These are phyloP conservation scores for Aureobasidium pullulans DNA, from an alignment of 2,329 filamentous ascomycete species.

Conservation along the genomic window DNA sequence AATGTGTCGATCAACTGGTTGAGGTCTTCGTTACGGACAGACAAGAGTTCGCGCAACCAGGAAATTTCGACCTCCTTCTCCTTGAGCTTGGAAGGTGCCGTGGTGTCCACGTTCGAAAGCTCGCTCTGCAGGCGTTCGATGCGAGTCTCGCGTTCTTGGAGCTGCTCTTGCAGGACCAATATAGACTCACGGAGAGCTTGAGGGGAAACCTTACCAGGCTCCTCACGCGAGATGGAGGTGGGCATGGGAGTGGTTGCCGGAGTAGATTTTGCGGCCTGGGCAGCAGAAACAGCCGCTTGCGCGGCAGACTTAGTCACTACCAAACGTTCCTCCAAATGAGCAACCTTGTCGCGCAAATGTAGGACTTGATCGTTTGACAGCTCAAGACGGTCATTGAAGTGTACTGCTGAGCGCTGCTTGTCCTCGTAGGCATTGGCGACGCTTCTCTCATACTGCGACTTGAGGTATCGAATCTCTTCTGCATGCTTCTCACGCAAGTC, in stretches of 20 bases:
- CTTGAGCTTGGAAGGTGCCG: slow-evolving; percentile 73
- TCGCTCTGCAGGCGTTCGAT: slow-evolving; percentile 81
- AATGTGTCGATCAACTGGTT: slow-evolving; percentile 83
- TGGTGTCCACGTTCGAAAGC: slow-evolving; percentile 61
- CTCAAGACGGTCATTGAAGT: slow-evolving; percentile 71
- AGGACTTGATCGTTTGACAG: slow-evolving; percentile 78
- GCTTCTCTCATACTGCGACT: slow-evolving; percentile 53
- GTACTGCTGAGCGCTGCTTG: slow-evolving; percentile 68
- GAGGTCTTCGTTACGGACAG: slow-evolving; percentile 82
- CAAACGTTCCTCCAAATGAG: slow-evolving; percentile 81
- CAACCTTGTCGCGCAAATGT: slow-evolving; percentile 77
- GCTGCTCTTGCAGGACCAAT: slow-evolving; percentile 89
- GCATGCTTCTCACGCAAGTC: slow-evolving; percentile 56
- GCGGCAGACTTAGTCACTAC: slow-evolving; percentile 85
- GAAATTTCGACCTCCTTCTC: slow-evolving; percentile 90
- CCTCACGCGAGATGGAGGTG: slow-evolving; percentile 9
- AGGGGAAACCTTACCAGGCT: slow-evolving; percentile 82
- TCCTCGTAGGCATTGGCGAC: slow-evolving; percentile 59
- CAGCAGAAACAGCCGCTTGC: slow-evolving; percentile 68
- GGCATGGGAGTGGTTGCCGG: slow-evolving; percentile 17
- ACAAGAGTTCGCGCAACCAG: slow-evolving; percentile 90
- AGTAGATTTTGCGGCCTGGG: slow-evolving; percentile 21
- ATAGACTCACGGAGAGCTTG: slow-evolving; percentile 95
- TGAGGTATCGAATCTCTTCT: slow-evolving; percentile 42
- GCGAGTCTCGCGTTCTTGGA: slow-evolving; percentile 83